phyloP scores from a whole-genome alignment of 345 rosid genomes.

The Corymbia maculata region DNA sequence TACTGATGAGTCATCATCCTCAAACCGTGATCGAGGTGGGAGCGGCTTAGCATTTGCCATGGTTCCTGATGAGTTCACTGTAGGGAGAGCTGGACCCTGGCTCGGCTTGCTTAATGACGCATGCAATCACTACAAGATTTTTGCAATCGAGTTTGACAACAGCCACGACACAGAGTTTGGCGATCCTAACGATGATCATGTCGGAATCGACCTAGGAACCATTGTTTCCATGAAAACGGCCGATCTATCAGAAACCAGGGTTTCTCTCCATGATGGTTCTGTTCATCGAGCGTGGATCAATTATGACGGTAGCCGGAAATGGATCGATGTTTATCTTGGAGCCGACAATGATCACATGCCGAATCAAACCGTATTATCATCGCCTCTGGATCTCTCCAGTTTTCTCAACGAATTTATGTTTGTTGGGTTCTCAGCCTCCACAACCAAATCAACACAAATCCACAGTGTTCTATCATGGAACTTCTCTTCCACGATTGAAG shows the following conservation, averaged over 20 bases:
- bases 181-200: background rate
- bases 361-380: background rate
- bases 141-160: background rate
- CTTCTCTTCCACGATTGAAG: slow-evolving; percentile 6
- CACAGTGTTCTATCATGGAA: slow-evolving; percentile 7
- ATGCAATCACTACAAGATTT: background rate
- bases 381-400: background rate
- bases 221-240: slow-evolving; percentile 5
- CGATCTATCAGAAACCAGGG: background rate
- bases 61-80: slow-evolving; percentile 11
- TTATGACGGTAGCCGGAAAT: background rate
- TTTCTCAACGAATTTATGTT: slow-evolving; percentile 9
- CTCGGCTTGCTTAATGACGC: background rate
- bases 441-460: background rate
- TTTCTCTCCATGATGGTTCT: background rate
- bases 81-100: slow-evolving; percentile 9
- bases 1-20: background rate
- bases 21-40: background rate
- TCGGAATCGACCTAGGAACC: slow-evolving; percentile 1
- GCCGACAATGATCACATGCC: background rate
- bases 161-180: background rate
- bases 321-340: slow-evolving; percentile 7
- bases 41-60: slow-evolving; percentile 2
- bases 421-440: slow-evolving; percentile 14
- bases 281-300: slow-evolving; percentile 11